These are phyloP conservation scores for Parsonsia alboflavescens DNA, from an alignment of 257 asterid genomes.

Conservation along the genomic window DNA sequence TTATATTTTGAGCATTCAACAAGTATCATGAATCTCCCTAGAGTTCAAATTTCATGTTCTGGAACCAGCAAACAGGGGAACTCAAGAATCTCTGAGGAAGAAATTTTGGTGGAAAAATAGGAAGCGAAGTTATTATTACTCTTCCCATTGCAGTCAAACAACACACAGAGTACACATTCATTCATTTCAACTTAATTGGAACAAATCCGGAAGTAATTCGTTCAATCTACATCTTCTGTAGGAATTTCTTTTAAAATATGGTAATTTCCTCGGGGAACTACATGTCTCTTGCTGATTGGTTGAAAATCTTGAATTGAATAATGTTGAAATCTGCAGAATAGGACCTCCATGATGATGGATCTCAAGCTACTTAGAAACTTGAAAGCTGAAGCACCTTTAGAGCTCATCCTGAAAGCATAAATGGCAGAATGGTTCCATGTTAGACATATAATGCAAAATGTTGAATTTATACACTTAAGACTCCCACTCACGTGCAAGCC, in stretches of 20 bases:
- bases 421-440: background rate
- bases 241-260: background rate
- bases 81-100: background rate
- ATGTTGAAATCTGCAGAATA: background rate
- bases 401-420: background rate
- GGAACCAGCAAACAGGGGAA: no score
- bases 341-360: background rate
- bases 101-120: background rate
- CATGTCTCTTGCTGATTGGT: background rate
- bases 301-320: background rate
- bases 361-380: background rate
- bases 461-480: no score
- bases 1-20: no score
- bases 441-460: background rate
- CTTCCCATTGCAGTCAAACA: background rate
- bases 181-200: background rate
- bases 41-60: no score
- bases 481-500: no score
- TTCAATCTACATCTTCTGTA: background rate
- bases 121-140: background rate
- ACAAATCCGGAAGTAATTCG: background rate
- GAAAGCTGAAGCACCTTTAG: background rate
- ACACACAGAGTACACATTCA: background rate
- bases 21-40: no score
- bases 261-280: background rate